These are phyloP conservation scores for Rhizopus sp. DNA, from an alignment of 371 early-diverging fungal species.

Conservation along the genomic window DNA sequence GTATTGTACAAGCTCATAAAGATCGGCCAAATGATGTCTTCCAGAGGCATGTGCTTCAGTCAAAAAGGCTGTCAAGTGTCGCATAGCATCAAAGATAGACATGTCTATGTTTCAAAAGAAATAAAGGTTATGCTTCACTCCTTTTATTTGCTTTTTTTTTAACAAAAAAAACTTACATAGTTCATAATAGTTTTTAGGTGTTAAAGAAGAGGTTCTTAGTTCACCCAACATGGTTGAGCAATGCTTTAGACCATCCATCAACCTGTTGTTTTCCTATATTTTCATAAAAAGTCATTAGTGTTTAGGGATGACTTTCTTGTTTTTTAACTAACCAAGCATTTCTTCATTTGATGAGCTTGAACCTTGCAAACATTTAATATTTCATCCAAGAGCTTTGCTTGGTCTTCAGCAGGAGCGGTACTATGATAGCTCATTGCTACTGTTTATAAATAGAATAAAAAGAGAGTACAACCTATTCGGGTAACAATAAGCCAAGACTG, in stretches of 20 bases:
- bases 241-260: constrained; percentile 94
- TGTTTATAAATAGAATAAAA: neutral
- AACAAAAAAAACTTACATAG: constrained; percentile 83
- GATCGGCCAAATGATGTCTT: constrained; percentile 87
- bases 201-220: constrained; percentile 85
- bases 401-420: constrained; percentile 67
- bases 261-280: constrained; percentile 73
- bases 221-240: constrained; percentile 93
- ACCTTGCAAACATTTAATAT: constrained; percentile 83
- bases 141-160: neutral
- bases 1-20: constrained; percentile 96
- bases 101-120: constrained; percentile 62
- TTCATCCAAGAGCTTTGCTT: constrained; percentile 81
- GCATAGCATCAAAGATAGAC: constrained; percentile 91
- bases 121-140: neutral
- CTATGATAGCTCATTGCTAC: constrained; percentile 7
- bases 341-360: constrained; percentile 88
- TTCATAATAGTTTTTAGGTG: constrained; percentile 95
- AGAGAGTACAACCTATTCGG: neutral
- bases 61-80: constrained; percentile 82
- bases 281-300: neutral
- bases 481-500: no score
- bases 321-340: constrained; percentile 69
- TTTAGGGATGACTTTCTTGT: neutral
- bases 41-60: constrained; percentile 80